Base-by-base conservation (phyloP, 164 flowering plant species). In the Cinnamomum chago region DNA sequence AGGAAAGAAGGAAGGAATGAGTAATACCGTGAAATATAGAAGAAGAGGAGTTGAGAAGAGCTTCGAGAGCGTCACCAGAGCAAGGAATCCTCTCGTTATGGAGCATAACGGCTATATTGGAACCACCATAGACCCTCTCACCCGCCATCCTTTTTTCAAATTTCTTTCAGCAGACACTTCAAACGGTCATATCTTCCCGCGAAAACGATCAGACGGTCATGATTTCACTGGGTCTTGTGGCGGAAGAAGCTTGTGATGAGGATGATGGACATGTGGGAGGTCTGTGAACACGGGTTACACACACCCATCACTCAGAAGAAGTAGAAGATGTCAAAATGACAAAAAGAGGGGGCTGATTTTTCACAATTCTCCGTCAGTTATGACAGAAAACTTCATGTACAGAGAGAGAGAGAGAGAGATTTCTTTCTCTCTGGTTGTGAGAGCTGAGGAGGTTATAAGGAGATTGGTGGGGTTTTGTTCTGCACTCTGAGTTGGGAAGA, bases 161-260 rank as follows among this genome's bases (percentile, higher is more conserved):
- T 10, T 22, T 23, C 13, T 62, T 3, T 10, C 58, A 58, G n/a
- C 14, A 28, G 28, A 40, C 33, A 33, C 33, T 27, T 71, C 68
- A 52, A 70, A 72, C 27, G 15, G 25, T 62, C 67, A 65, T 71
- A 58, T 27, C 58, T 22, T 23, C 14, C 47, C 13, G 30, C 58
- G 51, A 10, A 15, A 55, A 70, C 50, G 51, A 27, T 55, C 68
- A 18, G 58, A 75, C n/a, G 27, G 62, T 30, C 67, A 17, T 71
- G 27, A 66, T 25, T 67, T 12, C 17, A n/a, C 2, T 22, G 17
- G 13, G 24, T 11, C 23, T 90, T 93, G 70, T 93, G 96, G 80
- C 98, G 98, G 79, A 93, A 93, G 81, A 93, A 93, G 84, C 98
- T 93, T 79, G 98, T 93, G 86, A 88, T 92, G 87, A 93, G 85